Percentiles rank a stretch among this genome's conserved stretches.
Conservation (phyloP, 1,284 basidiomycete species). For the Porogramme epimiltina region DNA sequence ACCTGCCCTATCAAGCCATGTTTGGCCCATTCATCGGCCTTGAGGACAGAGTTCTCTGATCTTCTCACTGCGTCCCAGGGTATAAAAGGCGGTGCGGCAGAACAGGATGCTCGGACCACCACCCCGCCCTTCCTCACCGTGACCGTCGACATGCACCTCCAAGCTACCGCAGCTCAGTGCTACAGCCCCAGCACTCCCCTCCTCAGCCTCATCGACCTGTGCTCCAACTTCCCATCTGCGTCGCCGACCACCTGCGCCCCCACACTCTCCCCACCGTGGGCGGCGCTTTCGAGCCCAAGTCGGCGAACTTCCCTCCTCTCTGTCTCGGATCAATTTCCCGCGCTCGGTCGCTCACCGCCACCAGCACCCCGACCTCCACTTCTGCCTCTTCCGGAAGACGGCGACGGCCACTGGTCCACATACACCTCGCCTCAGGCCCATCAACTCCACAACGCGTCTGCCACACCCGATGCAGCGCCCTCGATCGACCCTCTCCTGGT, state of each 20-base stretch:
- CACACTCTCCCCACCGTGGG: neutral
- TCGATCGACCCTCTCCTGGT: slow-evolving; percentile 1
- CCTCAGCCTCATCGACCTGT: neutral
- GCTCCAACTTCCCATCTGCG: too few species aligned
- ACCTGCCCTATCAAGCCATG: too few species aligned
- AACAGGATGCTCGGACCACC: too few species aligned
- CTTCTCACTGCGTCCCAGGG: too few species aligned
- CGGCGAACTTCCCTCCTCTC: neutral
- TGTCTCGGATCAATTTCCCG: neutral
- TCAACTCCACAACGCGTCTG: neutral
- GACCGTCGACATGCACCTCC: neutral
- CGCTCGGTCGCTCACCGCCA: neutral
- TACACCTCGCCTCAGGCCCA: neutral
- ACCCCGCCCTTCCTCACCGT: too few species aligned
- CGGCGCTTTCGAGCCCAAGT: neutral
- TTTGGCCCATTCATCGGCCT: too few species aligned
- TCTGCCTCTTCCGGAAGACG: neutral
- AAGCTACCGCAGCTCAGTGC: neutral
- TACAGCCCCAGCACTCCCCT: neutral
- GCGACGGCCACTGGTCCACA: neutral
- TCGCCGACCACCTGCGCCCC: neutral
- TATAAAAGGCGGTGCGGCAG: too few species aligned
- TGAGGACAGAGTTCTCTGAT: too few species aligned
- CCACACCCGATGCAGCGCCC: neutral
- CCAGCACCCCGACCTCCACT: neutral